These are phyloP conservation scores for Backusella sp. DNA, from an alignment of 192 early-diverging fungal genomes.

Conservation along the genomic window DNA sequence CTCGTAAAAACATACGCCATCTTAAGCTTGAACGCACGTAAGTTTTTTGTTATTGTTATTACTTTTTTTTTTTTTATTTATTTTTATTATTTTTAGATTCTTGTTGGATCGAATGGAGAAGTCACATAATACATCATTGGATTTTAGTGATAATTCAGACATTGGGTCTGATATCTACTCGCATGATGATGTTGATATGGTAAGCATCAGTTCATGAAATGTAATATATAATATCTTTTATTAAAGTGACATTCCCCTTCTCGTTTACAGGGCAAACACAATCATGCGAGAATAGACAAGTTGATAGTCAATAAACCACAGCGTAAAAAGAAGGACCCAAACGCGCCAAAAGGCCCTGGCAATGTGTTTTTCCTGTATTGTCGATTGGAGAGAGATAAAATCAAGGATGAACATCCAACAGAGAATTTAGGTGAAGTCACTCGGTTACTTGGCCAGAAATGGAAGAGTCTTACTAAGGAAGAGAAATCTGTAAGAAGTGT, in stretches of 20 bases:
- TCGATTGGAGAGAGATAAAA: conserved; percentile 39
- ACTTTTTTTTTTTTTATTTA: background rate
- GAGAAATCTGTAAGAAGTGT: conserved; percentile 30
- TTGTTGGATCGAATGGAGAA: conserved; percentile 28
- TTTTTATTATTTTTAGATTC: background rate
- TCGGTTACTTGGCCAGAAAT: conserved; percentile 40
- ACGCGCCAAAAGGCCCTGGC: conserved; percentile 43
- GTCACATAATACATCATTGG: background rate
- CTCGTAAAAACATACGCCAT: conserved; percentile 47
- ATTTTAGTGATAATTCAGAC: conserved; percentile 21
- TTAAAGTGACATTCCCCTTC: too few species aligned
- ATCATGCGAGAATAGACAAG: conserved; percentile 9
- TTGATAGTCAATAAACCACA: conserved; percentile 27
- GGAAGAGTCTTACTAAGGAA: conserved; percentile 39
- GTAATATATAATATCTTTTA: too few species aligned
- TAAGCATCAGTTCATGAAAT: background rate
- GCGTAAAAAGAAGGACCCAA: conserved; percentile 40
- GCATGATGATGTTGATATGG: conserved; percentile 26
- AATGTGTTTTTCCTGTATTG: conserved; percentile 45
- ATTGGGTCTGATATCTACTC: conserved; percentile 21
- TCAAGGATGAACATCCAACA: conserved; percentile 39
- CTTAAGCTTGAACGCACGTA: conserved; percentile 49
- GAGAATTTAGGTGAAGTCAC: conserved; percentile 40
- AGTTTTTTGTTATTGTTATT: background rate
- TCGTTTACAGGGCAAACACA: conserved; percentile 16